These are phyloP conservation scores for Vigna unguiculata DNA, from an alignment of 306 rosid species.

Conservation along the genomic window DNA sequence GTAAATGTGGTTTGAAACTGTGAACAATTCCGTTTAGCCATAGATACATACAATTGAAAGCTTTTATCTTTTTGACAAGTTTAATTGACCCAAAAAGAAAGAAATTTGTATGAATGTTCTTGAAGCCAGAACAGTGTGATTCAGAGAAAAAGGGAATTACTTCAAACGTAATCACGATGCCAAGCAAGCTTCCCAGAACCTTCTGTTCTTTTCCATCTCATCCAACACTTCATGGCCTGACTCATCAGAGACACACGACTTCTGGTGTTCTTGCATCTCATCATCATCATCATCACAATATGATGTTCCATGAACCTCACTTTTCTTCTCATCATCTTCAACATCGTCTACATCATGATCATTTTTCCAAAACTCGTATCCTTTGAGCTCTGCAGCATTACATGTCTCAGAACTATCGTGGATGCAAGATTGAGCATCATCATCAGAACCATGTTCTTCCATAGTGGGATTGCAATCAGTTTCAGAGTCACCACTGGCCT, in stretches of 20 bases:
- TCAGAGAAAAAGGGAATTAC: background rate
- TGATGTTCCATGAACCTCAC: constrained; percentile 40
- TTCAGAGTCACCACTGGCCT: constrained; percentile 88
- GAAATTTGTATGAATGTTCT: background rate
- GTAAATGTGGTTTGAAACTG: background rate
- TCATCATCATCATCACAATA: constrained; percentile 48
- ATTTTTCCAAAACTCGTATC: constrained; percentile 28
- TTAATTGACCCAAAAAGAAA: background rate
- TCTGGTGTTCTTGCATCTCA: constrained; percentile 45
- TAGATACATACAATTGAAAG: constrained; percentile 49
- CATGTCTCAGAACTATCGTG: constrained; percentile 48
- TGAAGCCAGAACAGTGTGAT: constrained; percentile 6
- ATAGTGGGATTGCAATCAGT: constrained; percentile 39
- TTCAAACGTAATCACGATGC: constrained; percentile 59
- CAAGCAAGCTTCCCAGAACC: constrained; percentile 95
- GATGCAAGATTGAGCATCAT: constrained; percentile 85
- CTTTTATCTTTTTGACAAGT: constrained; percentile 10
- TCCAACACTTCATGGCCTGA: constrained; percentile 61
- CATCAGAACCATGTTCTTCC: constrained; percentile 39
- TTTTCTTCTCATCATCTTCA: constrained; percentile 38
- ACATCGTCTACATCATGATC: constrained; percentile 24
- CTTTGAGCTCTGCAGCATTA: constrained; percentile 40
- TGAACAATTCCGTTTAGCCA: constrained; percentile 31
- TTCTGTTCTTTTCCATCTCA: constrained; percentile 82
- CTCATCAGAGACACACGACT: constrained; percentile 65